Evolutionary conservation across 306 rosid species (phyloP).

Genomic region (Prunus mira): DNA sequence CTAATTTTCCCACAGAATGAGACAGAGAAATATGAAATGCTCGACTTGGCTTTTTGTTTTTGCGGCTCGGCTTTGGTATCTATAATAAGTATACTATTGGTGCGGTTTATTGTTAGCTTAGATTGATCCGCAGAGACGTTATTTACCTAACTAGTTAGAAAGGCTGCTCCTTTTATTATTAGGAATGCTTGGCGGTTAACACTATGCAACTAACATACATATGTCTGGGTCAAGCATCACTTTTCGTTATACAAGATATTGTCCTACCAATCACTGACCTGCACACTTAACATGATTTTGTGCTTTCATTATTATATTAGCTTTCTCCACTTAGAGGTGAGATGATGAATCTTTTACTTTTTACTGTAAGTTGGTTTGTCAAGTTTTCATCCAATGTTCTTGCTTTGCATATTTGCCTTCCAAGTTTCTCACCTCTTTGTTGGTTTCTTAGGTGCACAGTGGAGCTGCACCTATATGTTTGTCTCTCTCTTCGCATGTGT

Average conservation of each 20-base stretch:
- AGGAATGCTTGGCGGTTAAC: neutral
- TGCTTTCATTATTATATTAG: neutral
- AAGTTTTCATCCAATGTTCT: neutral
- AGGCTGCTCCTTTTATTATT: neutral
- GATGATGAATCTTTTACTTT: neutral
- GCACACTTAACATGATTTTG: neutral
- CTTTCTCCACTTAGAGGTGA: neutral
- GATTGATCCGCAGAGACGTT: neutral
- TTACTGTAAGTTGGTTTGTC: neutral
- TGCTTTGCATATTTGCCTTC: no score
- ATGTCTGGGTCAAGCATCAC: conserved; percentile 6
- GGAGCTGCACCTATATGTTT: no score
- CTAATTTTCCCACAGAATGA: neutral
- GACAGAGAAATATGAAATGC: neutral
- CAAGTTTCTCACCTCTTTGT: no score
- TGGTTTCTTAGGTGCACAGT: no score
- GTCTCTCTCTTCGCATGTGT: no score
- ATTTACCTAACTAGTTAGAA: conserved; percentile 5
- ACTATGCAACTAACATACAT: neutral
- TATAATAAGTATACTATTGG: neutral
- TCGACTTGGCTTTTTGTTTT: no score
- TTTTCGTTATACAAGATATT: neutral
- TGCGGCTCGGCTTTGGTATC: neutral
- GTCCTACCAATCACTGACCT: neutral
- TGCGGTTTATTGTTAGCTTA: neutral